Percentiles rank a stretch among this genome's conserved stretches.
Conservation (phyloP, 495 filamentous ascomycete species). For the Penicillium ochrochloron region DNA sequence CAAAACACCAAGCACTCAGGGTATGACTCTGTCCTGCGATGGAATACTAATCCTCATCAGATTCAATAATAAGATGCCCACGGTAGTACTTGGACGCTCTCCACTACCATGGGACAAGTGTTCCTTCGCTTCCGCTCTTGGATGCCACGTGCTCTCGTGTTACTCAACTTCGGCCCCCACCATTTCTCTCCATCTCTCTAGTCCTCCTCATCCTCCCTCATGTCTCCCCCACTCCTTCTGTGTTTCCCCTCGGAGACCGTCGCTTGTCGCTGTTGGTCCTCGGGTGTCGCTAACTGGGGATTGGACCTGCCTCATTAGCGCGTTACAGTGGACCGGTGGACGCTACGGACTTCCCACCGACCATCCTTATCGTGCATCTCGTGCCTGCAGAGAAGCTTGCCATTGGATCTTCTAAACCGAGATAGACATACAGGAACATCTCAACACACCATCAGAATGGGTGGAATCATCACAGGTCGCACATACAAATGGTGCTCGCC, state of each 20-base stretch:
- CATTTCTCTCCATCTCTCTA: not conserved
- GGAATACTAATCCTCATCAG: too few species aligned
- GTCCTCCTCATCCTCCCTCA: not conserved
- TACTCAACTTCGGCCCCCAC: not conserved
- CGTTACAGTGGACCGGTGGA: not conserved
- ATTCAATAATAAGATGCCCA: too few species aligned
- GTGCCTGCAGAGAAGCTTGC: slow-evolving; percentile 11
- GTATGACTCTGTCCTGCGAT: too few species aligned
- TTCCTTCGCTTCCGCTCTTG: not conserved
- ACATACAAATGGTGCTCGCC: not conserved
- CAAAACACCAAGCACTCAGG: too few species aligned
- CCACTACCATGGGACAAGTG: too few species aligned
- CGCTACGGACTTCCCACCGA: slow-evolving; percentile 18
- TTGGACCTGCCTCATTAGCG: slow-evolving; percentile 1
- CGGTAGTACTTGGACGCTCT: too few species aligned
- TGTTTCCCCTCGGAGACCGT: not conserved
- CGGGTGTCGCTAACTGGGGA: not conserved
- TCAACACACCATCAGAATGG: not conserved
- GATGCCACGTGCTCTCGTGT: not conserved
- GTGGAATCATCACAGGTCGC: not conserved
- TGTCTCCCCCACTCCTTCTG: not conserved
- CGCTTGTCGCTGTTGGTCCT: not conserved
- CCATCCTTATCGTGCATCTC: not conserved
- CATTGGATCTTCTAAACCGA: slow-evolving; percentile 9
- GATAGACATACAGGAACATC: not conserved